phyloP scores from a whole-genome alignment of 78 protist genomes.

The Pigoraptor vietnamica region DNA sequence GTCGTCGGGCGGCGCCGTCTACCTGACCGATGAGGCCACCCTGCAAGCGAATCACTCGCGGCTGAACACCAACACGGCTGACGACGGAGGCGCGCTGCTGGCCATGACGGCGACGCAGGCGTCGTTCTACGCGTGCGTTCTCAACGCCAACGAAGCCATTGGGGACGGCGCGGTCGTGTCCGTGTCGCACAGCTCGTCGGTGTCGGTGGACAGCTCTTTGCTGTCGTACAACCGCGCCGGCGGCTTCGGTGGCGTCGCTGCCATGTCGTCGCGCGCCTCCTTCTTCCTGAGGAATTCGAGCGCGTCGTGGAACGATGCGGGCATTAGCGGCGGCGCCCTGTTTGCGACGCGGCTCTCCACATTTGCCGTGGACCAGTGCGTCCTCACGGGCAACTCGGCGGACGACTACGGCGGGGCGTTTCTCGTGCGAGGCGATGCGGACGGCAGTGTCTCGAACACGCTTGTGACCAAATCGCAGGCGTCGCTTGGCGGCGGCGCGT shows the following conservation, averaged over 20 bases:
- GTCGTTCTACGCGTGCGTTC: neutral
- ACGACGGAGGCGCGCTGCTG: neutral
- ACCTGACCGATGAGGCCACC: neutral
- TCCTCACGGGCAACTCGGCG: neutral
- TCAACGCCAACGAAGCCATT: neutral
- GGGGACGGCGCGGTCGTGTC: neutral
- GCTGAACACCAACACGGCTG: neutral
- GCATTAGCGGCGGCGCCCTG: neutral
- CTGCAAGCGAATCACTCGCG: no score
- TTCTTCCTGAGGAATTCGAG: neutral
- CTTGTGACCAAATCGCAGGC: neutral
- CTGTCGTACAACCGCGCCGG: neutral
- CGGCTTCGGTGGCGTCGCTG: neutral
- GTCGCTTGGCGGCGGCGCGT: neutral
- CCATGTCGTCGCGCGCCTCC: neutral
- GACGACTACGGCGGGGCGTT: neutral
- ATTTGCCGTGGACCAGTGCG: neutral
- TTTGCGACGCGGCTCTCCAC: neutral
- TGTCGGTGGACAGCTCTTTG: neutral
- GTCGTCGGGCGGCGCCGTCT: neutral
- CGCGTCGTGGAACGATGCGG: neutral
- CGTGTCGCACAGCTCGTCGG: neutral
- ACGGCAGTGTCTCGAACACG: neutral
- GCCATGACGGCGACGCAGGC: neutral
- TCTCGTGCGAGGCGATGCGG: neutral